Conservation (phyloP, 192 early-diverging fungal species). For the Linnemannia schmuckeri region DNA sequence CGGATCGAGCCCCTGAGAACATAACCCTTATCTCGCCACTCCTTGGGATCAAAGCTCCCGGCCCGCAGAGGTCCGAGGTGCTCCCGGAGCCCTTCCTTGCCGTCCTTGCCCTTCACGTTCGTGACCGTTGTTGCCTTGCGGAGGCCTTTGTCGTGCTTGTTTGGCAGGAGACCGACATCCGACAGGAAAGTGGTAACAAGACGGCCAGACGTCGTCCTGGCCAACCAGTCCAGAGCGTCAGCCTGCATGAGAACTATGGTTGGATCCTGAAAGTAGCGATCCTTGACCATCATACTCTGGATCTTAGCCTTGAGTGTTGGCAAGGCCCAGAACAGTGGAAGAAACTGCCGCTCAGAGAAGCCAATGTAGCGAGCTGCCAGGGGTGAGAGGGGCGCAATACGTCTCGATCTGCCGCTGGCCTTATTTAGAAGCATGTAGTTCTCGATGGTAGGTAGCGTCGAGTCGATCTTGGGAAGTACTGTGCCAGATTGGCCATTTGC, state of each 20-base stretch:
- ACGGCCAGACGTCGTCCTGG: not conserved
- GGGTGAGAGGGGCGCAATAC: slow-evolving; percentile 7
- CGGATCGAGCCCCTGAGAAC: not conserved
- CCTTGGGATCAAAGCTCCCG: slow-evolving; percentile 11
- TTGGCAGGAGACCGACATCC: not conserved
- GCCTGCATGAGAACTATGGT: not conserved
- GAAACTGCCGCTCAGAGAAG: slow-evolving; percentile 13
- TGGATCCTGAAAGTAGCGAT: slow-evolving; percentile 19
- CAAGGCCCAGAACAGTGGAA: slow-evolving; percentile 10
- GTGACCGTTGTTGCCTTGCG: slow-evolving; percentile 1
- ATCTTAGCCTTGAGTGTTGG: slow-evolving; percentile 7
- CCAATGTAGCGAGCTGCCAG: slow-evolving; percentile 10
- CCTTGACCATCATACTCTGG: slow-evolving; percentile 6
- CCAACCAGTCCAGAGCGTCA: not conserved
- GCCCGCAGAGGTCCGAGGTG: not conserved
- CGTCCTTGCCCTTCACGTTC: slow-evolving; percentile 12
- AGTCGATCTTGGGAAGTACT: slow-evolving; percentile 9
- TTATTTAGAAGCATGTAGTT: slow-evolving; percentile 9
- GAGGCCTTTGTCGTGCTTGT: slow-evolving; percentile 3
- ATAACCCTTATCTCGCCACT: slow-evolving; percentile 3
- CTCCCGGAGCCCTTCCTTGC: slow-evolving; percentile 11
- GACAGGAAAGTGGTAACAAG: slow-evolving; percentile 2
- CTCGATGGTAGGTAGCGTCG: slow-evolving; percentile 5
- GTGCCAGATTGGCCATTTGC: not conserved
- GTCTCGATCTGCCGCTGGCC: slow-evolving; percentile 13